phyloP scores from a whole-genome alignment of 2,329 filamentous ascomycete species.

The Colletotrichum sp. region DNA sequence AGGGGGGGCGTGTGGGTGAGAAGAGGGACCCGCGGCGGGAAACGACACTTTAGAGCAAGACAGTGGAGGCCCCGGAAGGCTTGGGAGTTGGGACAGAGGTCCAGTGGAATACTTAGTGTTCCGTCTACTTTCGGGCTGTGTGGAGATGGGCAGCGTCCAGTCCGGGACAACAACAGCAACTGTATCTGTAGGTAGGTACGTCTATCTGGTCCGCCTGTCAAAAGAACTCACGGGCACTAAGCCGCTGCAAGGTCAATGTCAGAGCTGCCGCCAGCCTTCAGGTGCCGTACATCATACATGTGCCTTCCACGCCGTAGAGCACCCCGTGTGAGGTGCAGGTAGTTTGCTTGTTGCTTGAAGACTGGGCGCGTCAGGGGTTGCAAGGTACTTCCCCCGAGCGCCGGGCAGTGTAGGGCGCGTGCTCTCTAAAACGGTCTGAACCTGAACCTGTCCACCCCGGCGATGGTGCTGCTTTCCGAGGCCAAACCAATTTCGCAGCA shows the following conservation, averaged over 20 bases:
- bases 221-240: background rate
- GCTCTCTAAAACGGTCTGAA: background rate
- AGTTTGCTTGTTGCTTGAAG: conserved; percentile 4
- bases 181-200: background rate
- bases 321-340: background rate
- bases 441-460: background rate
- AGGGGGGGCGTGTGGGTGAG: background rate
- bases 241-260: background rate
- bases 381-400: conserved; percentile 7
- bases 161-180: background rate
- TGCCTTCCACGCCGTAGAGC: background rate
- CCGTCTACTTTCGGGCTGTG: background rate
- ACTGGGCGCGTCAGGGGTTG: conserved; percentile 9
- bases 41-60: conserved; percentile 10
- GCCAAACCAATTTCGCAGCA: background rate
- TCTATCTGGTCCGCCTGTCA: background rate
- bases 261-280: background rate
- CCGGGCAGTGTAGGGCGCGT: background rate
- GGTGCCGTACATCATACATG: background rate
- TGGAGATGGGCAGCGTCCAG: conserved; percentile 6
- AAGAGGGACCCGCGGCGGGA: background rate
- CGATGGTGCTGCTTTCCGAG: background rate
- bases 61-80: conserved; percentile 17
- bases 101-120: background rate
- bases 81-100: conserved; percentile 11